phyloP scores from a whole-genome alignment of 1,284 basidiomycete species.

The Neotropicomus parvogracilis region DNA sequence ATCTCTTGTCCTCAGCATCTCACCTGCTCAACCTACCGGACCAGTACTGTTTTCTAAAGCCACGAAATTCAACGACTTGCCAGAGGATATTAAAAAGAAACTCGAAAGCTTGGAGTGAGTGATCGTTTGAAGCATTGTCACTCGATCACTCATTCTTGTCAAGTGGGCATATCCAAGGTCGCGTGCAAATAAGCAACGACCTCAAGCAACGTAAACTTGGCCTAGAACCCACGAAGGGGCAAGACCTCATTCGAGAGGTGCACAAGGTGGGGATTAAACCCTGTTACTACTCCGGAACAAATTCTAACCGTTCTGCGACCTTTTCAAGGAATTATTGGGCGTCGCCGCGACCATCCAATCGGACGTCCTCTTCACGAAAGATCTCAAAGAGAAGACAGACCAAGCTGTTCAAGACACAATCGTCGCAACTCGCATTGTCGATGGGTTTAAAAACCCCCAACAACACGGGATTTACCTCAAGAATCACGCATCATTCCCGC shows the following conservation, averaged over 20 bases:
- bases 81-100: conserved; percentile 60
- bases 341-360: conserved; percentile 61
- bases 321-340: conserved; percentile 54
- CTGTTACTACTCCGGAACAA: background rate
- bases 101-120: conserved; percentile 72
- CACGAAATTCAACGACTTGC: conserved; percentile 81
- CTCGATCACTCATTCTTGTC: conserved; percentile 4
- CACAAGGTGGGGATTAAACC: conserved; percentile 49
- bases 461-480: conserved; percentile 65
- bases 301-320: background rate
- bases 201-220: conserved; percentile 72
- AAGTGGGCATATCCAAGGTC: conserved; percentile 71
- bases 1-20: conserved; percentile 14
- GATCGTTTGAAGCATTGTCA: background rate
- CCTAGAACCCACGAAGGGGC: conserved; percentile 68
- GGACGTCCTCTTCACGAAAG: conserved; percentile 62
- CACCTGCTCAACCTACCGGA: conserved; percentile 32
- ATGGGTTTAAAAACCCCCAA: conserved; percentile 71
- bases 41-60: conserved; percentile 61
- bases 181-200: conserved; percentile 73
- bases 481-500: conserved; percentile 74
- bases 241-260: conserved; percentile 60
- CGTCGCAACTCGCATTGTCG: conserved; percentile 66
- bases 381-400: conserved; percentile 68
- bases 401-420: conserved; percentile 76